Base-by-base conservation (phyloP, 1,139 yeast genomes). In the Diutina scorzettiae region DNA sequence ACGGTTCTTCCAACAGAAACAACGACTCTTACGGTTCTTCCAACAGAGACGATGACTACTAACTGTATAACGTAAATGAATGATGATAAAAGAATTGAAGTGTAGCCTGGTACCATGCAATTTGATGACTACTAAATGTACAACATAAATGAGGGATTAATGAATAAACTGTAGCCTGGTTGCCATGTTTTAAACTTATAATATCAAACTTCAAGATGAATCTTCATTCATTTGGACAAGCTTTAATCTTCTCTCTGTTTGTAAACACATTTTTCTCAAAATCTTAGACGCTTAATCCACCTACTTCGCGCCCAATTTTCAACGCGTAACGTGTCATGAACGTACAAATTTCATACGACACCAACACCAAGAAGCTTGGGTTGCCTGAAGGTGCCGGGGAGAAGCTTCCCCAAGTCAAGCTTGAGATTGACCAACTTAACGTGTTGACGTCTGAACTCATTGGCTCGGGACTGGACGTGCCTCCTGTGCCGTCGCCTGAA, bases 391-490 rank as follows among this genome's bases (percentile, higher is more conserved):
- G 53, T 24, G 52, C 52, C 1, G 59, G 47, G 3, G 45, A 30
- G 14, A 44, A 49, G 6, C 53, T 51, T 6, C 65, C 70, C 2
- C 56, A 56, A 41, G 54, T 68, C 42, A 60, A 64, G 41, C 60
- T 62, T 24, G 84, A 81, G 43, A 55, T 81, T 20, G 64, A 66
- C 17, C 89, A 81, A 54, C 63, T 85, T 45, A 85, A 86, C 59
- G 66, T 71, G 16, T 59, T 86, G 44, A 66, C 79, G 17, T 60
- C 70, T 31, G 83, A 82, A 49, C 59, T 83, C 43, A 70, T 81
- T 33, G 71, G 71, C 36, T 61, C 70, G 43, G 78, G 78, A 36
- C 64, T 75, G 21, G 91, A 83, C 43, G 76, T 84, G 11, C 84
- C 84, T 30, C 86, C 94, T 8, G 71, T 74, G 17, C 76, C 80